Evolutionary conservation across 2,329 filamentous ascomycete species (phyloP), one percentile per base, ranked within the genome.

Genomic region (Escovopsis weberi): DNA sequence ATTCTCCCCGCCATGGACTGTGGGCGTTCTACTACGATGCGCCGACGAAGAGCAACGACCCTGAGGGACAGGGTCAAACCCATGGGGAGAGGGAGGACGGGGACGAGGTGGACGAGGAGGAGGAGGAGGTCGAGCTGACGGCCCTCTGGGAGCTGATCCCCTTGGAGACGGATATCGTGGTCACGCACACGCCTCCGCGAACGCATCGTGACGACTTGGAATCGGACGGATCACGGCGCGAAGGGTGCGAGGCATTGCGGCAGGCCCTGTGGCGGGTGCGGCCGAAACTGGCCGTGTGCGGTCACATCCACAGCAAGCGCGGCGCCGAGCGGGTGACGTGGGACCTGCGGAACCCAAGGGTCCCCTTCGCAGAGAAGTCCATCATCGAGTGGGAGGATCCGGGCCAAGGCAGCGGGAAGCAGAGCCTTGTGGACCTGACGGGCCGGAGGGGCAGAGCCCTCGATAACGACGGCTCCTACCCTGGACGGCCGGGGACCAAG

Each of bases 301-400:
- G 83, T 1, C 83, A 87, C 57, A 72, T 85, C 28, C 82, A 87
- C 56, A 73, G 77, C 47, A 78, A 70, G 4, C 65, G 82, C 49
- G 82, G 82, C 11, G 75, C 68, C 9, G 68, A 80, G 52, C 63
- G 74, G 26, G 67, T 87, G 30, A 59, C 57, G 19, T 87, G 82
- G 82, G 66, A 72, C 46, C 54, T 71, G 26, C 54, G 49, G 1
- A 53, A 52, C 37, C 51, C 53, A 10, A 61, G 67, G 34, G 55
- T 63, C 12, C 58, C 59, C 6, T 70, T 63, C 50, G 65, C 63
- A 37, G 73, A 75, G 52, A 57, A 62, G 45, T 48, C 50, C 2
- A 58, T 63, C 1, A 56, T 64, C 26, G 45, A 50, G 0, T 85
- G 80, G 80, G 54, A 65, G 15, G 81, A 85, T 51, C 72, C 78